These are phyloP conservation scores for Trametes coccinea DNA, from an alignment of 768 basidiomycete genomes.

Conservation along the genomic window DNA sequence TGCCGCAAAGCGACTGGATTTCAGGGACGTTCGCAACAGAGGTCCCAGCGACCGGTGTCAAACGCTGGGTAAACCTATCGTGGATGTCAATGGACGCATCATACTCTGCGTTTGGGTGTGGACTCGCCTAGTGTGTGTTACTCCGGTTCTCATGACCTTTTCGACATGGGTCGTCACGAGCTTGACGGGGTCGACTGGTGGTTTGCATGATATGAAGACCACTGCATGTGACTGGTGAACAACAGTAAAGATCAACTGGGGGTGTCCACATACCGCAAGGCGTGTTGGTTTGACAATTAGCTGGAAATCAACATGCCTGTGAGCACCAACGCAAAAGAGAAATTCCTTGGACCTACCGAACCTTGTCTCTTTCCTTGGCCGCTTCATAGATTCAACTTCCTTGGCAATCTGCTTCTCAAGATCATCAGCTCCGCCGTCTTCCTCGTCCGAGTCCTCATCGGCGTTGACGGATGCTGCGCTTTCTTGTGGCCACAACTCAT, in stretches of 20 bases:
- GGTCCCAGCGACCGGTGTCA: conserved; percentile 68
- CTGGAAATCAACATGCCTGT: conserved; percentile 37
- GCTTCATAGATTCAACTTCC: conserved; percentile 72
- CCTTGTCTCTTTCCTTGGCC: conserved; percentile 58
- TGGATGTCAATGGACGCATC: not conserved
- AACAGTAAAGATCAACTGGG: not conserved
- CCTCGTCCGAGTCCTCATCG: conserved; percentile 27
- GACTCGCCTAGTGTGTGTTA: conserved; percentile 62
- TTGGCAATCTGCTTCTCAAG: conserved; percentile 71
- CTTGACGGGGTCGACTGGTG: conserved; percentile 75
- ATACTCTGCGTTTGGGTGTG: not conserved
- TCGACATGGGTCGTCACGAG: conserved; percentile 65
- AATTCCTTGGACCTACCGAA: conserved; percentile 52
- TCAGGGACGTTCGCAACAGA: conserved; percentile 71
- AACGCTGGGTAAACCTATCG: conserved; percentile 64
- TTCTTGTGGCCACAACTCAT: conserved; percentile 66
- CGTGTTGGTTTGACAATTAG: conserved; percentile 77
- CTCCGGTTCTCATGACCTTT: conserved; percentile 60
- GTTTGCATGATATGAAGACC: conserved; percentile 76
- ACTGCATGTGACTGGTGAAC: conserved; percentile 43
- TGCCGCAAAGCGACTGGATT: conserved; percentile 61
- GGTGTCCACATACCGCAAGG: conserved; percentile 58
- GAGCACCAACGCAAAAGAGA: not conserved
- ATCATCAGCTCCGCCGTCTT: conserved; percentile 40
- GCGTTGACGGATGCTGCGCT: conserved; percentile 16